Conservation (phyloP, 192 early-diverging fungal species). For the Jimgerdemannia lactiflua region DNA sequence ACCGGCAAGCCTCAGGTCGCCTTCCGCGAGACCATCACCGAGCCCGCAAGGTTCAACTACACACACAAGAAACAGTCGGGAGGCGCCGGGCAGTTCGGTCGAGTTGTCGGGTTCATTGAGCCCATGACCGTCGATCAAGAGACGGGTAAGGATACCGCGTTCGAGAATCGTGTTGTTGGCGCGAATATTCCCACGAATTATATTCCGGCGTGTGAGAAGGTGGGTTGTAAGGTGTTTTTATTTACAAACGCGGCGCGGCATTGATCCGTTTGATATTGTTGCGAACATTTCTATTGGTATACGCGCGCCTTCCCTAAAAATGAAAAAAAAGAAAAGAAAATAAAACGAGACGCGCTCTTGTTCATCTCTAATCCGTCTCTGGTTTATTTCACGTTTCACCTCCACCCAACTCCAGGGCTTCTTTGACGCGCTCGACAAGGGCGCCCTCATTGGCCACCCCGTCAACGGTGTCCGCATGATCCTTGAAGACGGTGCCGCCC, state of each 20-base stretch:
- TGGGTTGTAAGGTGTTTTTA: conserved; percentile 6
- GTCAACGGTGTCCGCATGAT: conserved; percentile 85
- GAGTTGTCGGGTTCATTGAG: conserved; percentile 90
- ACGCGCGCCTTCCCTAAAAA: too few species aligned
- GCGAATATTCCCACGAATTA: conserved; percentile 93
- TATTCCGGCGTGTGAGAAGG: conserved; percentile 94
- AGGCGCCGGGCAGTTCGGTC: conserved; percentile 94
- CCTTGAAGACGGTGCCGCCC: conserved; percentile 87
- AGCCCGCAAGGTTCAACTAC: conserved; percentile 81
- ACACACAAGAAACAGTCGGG: conserved; percentile 99
- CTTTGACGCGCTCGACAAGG: conserved; percentile 85
- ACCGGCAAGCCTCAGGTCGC: conserved; percentile 98
- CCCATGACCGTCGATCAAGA: conserved; percentile 68
- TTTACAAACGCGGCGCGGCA: not conserved
- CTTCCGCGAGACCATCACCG: conserved; percentile 91
- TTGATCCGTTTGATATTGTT: too few species aligned
- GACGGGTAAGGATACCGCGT: conserved; percentile 58
- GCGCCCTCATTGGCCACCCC: conserved; percentile 88
- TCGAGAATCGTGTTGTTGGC: conserved; percentile 85
- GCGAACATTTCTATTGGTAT: too few species aligned
- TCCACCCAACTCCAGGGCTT: conserved; percentile 59
- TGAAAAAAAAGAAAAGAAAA: too few species aligned
- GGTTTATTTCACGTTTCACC: too few species aligned
- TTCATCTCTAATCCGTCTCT: too few species aligned
- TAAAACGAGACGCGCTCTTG: too few species aligned